Evolutionary conservation across 2,329 filamentous ascomycete genomes (phyloP), one percentile per base, ranked within the genome.

Genomic region (Emergomyces africanus): DNA sequence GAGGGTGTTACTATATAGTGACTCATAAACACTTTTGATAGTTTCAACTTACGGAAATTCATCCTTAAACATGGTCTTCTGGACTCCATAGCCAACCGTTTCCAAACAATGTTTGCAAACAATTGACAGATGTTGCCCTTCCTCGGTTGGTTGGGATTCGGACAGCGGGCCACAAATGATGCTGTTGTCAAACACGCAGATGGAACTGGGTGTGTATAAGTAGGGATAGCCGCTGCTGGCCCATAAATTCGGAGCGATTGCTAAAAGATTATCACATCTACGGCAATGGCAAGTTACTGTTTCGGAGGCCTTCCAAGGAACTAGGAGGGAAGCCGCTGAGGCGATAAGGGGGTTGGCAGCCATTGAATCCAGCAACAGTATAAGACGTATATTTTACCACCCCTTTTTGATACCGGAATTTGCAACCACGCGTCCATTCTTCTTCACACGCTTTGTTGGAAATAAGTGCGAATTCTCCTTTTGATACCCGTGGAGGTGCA

Each of bases 331-430:
- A 1, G 53, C 53, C 37, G 39, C 23, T n/a, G 53, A 42, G 23
- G 53, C 15, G 39, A 55, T 55, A 14, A 55, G 42, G 37, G 53
- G 53, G n/a, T 55, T 55, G n/a, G n/a, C 30, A 39, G 50, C 50
- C 50, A 53, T 53, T 5, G 23, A 53, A 18, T 25, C 9, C 33
- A 53, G n/a, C 33, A 37, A 14, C 1, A 35, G 10, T 14, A 37
- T 20, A 53, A 53, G 5, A 12, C 3, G 9, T 23, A 53, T 53
- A 10, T 53, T 37, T 37, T 15, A 2, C n/a, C 9, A 15, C 20
- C 10, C 50, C 12, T 53, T 50, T 15, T 6, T 39, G 28, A 50
- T 50, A 20, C 8, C 20, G 12, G 33, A 25, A 33, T 35, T 3
- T 37, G 25, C 25, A 23, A 20, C 12, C 20, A 25, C 20, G 23